These are phyloP conservation scores for Calonectria crousiana DNA, from an alignment of 2,329 filamentous ascomycete species.

Conservation along the genomic window DNA sequence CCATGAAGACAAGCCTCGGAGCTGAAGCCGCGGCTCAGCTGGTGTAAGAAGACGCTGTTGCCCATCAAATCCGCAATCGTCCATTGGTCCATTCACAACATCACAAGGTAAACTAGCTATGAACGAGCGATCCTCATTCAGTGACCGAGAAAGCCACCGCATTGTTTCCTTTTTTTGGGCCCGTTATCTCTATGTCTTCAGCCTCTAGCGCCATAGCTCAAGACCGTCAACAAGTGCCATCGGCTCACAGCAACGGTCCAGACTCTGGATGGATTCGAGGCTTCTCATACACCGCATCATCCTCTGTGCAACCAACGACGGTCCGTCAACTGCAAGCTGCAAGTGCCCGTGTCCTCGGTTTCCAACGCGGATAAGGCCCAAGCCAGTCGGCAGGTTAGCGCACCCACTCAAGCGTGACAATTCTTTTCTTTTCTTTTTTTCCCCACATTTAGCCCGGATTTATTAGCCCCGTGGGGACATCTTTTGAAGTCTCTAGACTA, in stretches of 20 bases:
- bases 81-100: background rate
- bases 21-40: background rate
- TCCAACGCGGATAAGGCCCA: background rate
- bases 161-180: background rate
- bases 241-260: background rate
- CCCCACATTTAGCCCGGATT: background rate
- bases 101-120: background rate
- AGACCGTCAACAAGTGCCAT: background rate
- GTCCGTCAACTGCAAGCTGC: background rate
- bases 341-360: slow-evolving; percentile 4
- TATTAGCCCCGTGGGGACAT: background rate
- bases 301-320: background rate
- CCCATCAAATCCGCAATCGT: background rate
- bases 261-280: background rate
- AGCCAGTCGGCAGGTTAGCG: background rate
- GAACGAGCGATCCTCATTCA: background rate
- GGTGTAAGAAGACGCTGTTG: too few species aligned
- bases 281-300: background rate
- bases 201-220: background rate
- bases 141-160: background rate
- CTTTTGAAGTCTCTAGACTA: background rate
- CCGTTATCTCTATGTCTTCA: background rate
- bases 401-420: background rate
- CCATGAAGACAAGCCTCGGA: background rate
- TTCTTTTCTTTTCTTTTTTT: background rate